Evolutionary conservation across 169 alveolate species (phyloP), one percentile per base, ranked within the genome.

Genomic region (Miamiensis avidus): DNA sequence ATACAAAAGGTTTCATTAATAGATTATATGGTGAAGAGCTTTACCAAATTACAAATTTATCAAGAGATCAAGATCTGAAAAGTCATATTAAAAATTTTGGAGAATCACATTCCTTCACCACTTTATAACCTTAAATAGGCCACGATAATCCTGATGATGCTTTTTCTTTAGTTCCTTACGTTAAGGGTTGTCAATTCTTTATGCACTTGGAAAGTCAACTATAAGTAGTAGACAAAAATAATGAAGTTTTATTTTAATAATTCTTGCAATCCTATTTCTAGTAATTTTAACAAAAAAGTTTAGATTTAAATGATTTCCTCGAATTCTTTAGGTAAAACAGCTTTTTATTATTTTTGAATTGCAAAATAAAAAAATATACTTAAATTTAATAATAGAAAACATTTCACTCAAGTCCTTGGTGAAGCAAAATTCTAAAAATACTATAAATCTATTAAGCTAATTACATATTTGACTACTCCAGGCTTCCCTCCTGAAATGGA

Each of bases 81-180:
- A 64, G 83, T n/a, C 78, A 75, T 31, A 85, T 95, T n/a, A 74
- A 78, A 1, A 34, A 34, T 49, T 89, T 69, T 74, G 97, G 97
- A 31, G 77, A 81, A 49, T 76, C 89, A 28, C 91, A 93, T 77
- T 64, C 87, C 27, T 94, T 86, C 75, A 93, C 98, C 4, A 64
- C 91, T 29, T 89, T 96, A 26, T 89, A 89, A 32, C 98, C 97
- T 1, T 82, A 89, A 28, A 69, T 92, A 27, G 81, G 83, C 31
- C 94, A 94, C 29, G 77, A 81, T 0, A 94, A 95, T 82, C 98
- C 98, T 28, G 98, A 97, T 82, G 97, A 93, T 65, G 93, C 97
- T 1, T 95, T 94, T 72, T 89, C 96, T 29, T 31, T 86, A n/a
- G 88, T 97, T 31, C 97, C 98, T 16, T 95, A 96, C 82, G 95